Evolutionary conservation across 148 eudicot species (phyloP), one percentile per base, ranked within the genome.

Genomic region (Nyssa sinensis): DNA sequence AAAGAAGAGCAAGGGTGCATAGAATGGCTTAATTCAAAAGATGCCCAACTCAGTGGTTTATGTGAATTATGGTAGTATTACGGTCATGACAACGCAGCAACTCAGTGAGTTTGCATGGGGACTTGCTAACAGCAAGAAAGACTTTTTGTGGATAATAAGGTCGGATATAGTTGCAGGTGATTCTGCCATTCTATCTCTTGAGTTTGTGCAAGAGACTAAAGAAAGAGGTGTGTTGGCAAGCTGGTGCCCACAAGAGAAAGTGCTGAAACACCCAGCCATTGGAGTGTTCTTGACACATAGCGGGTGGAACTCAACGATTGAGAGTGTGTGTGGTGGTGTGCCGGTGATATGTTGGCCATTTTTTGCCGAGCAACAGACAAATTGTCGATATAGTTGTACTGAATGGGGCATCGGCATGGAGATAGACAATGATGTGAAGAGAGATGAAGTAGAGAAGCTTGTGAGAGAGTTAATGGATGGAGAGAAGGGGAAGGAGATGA

Each of bases 51-150:
- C 88, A 0, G 94, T 90, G 4, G 66, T 86, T 27, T 86, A 81
- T 44, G 86, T 86, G 39, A 86, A 83, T 37, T 86, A 83, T 27
- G 94, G 89, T 1, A 91, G 90, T 64, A 84, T 91, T 1, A 75
- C 88, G 0, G 83, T 79, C 8, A 77, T 86, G 80, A 78, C 85
- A 0, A 34, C 69, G 3, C 28, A 83, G 1, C 90, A 90, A 57
- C 67, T 88, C 0, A 64, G 21, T 10, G 95, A 88, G 44, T 80
- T 90, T 68, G 92, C 90, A 1, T 88, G 90, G 95, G 95, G 95
- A 17, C 66, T 90, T 0, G 92, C 95, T 3, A 88, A 85, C 27
- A 91, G 90, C 53, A 71, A 81, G 60, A 73, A 82, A 29, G 16
- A 72, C 0, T 91, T 91, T 11, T 73, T 91, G 47, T 88, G 96